Conservation (phyloP, 2,329 filamentous ascomycete species). For the Fusarium oligoseptatum region DNA sequence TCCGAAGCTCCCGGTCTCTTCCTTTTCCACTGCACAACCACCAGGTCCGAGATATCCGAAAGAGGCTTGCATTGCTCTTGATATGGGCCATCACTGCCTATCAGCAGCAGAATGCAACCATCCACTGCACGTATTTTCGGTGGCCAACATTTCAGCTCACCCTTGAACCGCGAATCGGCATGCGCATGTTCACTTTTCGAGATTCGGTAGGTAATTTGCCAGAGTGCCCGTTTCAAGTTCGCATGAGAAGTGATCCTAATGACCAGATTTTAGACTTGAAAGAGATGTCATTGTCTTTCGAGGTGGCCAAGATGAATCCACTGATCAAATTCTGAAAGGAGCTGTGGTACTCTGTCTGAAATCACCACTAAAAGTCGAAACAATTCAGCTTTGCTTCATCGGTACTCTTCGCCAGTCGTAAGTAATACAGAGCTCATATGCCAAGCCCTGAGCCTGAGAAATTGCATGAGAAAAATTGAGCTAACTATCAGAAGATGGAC, state of each 20-base stretch:
- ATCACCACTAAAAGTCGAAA: conserved; percentile 76
- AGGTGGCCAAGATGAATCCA: conserved; percentile 78
- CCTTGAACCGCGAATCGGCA: conserved; percentile 6
- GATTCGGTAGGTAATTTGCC: conserved; percentile 60
- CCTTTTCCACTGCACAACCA: neutral
- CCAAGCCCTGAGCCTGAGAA: neutral
- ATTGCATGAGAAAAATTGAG: neutral
- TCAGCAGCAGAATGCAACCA: conserved; percentile 16
- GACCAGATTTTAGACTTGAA: conserved; percentile 69
- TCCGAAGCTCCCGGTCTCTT: neutral
- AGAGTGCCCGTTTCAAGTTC: neutral
- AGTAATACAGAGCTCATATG: conserved; percentile 48
- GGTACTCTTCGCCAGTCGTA: conserved; percentile 76
- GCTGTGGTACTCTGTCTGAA: conserved; percentile 79
- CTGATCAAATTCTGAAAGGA: conserved; percentile 79
- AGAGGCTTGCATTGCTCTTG: neutral
- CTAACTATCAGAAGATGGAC: conserved; percentile 55
- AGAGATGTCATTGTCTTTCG: conserved; percentile 83
- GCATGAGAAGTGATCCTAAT: neutral
- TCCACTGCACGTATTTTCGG: neutral
- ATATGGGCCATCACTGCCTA: neutral
- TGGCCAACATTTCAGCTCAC: neutral
- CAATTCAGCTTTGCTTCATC: conserved; percentile 77
- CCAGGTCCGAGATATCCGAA: neutral
- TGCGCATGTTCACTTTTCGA: conserved; percentile 56